These are phyloP conservation scores for Rhizopus sp. DNA, from an alignment of 371 early-diverging fungal species.

Conservation along the genomic window DNA sequence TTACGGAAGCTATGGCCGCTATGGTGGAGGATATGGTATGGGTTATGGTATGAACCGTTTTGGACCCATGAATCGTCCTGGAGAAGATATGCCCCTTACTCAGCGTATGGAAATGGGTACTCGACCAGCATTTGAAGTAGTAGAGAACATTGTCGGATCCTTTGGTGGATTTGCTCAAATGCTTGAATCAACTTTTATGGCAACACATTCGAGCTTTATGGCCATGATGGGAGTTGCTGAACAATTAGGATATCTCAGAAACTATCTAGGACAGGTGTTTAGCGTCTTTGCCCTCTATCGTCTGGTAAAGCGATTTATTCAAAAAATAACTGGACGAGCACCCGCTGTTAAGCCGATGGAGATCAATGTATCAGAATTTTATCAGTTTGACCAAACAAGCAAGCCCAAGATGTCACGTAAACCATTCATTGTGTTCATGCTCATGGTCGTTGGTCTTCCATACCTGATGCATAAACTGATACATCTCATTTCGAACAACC, in stretches of 20 bases:
- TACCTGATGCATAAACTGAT: slow-evolving; percentile 91
- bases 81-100: slow-evolving; percentile 67
- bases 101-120: slow-evolving; percentile 85
- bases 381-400: slow-evolving; percentile 62
- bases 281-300: slow-evolving; percentile 74
- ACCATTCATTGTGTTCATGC: slow-evolving; percentile 82
- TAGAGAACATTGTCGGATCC: slow-evolving; percentile 90
- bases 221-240: slow-evolving; percentile 97
- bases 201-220: slow-evolving; percentile 97
- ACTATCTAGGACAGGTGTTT: slow-evolving; percentile 81
- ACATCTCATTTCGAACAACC: slow-evolving; percentile 53
- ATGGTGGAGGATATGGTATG: slow-evolving; percentile 43
- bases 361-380: slow-evolving; percentile 69
- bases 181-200: slow-evolving; percentile 95
- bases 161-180: slow-evolving; percentile 97
- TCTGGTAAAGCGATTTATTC: slow-evolving; percentile 60
- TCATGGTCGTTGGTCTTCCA: slow-evolving; percentile 89
- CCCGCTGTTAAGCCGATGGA: slow-evolving; percentile 55
- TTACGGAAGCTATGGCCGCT: slow-evolving; percentile 34
- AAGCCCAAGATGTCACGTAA: slow-evolving; percentile 54
- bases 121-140: slow-evolving; percentile 85
- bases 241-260: slow-evolving; percentile 86
- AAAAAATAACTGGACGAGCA: slow-evolving; percentile 64
- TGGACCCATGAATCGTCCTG: slow-evolving; percentile 60
- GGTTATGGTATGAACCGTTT: slow-evolving; percentile 33